Evolutionary conservation across 202 grass and related monocot species (phyloP).

Genomic region (Schoenoplectus tabernaemontani): DNA sequence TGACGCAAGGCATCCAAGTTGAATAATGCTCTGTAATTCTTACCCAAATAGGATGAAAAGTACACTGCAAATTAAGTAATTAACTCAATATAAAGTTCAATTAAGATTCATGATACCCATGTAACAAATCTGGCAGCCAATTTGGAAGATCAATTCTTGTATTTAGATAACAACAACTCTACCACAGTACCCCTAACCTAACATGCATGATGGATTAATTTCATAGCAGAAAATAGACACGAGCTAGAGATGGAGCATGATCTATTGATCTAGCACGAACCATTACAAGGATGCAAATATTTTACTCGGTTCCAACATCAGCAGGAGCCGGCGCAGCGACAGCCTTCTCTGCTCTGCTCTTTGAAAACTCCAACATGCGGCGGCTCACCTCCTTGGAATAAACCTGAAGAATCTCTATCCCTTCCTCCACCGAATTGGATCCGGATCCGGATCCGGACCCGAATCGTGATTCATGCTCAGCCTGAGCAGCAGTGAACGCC

Average conservation of each 20-base stretch:
- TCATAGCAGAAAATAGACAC: conserved; percentile 7
- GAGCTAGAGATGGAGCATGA: background rate
- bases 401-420: conserved; percentile 68
- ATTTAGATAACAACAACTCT: background rate
- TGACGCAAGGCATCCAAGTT: background rate
- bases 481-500: conserved; percentile 45
- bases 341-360: conserved; percentile 37
- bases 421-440: conserved; percentile 43
- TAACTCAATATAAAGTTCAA: background rate
- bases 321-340: background rate
- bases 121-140: background rate
- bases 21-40: background rate
- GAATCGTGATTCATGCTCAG: background rate
- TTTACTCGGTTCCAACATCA: conserved; percentile 11
- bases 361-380: conserved; percentile 68
- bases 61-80: background rate
- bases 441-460: conserved; percentile 20
- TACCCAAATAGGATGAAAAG: background rate
- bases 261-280: background rate
- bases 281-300: background rate
- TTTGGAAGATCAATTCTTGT: background rate
- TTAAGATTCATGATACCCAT: background rate
- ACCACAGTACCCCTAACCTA: background rate
- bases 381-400: conserved; percentile 96
- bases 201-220: background rate